phyloP scores from a whole-genome alignment of 1,139 yeast genomes.

The Pichia sp. region DNA sequence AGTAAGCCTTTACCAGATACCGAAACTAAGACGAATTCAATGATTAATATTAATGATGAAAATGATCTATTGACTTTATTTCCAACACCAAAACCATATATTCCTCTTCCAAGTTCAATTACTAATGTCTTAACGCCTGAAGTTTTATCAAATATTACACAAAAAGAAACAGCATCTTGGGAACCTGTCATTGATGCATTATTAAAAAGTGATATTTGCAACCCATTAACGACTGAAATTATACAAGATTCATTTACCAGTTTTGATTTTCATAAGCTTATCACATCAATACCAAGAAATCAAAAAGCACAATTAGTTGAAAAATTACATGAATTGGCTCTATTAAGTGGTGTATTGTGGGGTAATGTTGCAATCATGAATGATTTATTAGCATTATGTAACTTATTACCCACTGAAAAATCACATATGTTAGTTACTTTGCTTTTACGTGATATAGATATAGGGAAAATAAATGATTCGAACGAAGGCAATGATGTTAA shows the following conservation, averaged over 20 bases:
- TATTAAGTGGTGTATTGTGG: slow-evolving; percentile 20
- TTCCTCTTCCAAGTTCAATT: slow-evolving; percentile 39
- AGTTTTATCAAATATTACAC: slow-evolving; percentile 40
- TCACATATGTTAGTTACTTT: slow-evolving; percentile 20
- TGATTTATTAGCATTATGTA: slow-evolving; percentile 28
- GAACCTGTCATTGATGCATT: slow-evolving; percentile 43
- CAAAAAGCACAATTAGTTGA: slow-evolving; percentile 35
- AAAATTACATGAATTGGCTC: slow-evolving; percentile 33
- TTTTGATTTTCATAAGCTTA: slow-evolving; percentile 36
- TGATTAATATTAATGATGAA: slow-evolving; percentile 13
- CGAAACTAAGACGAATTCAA: background rate
- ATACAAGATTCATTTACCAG: slow-evolving; percentile 33
- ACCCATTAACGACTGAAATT: background rate
- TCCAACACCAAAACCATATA: slow-evolving; percentile 23
- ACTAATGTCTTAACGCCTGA: slow-evolving; percentile 39
- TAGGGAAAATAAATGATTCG: background rate
- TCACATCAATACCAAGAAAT: slow-evolving; percentile 40
- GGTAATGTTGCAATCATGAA: slow-evolving; percentile 37
- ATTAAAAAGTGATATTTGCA: slow-evolving; percentile 8
- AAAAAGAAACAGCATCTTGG: slow-evolving; percentile 49
- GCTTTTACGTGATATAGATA: slow-evolving; percentile 27
- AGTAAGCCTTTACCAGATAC: no score
- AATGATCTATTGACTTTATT: slow-evolving; percentile 21
- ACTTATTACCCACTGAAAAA: slow-evolving; percentile 8
- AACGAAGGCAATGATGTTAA: background rate